phyloP scores from a whole-genome alignment of 805 yeast genomes.

The Limtongozyma cylindracea region DNA sequence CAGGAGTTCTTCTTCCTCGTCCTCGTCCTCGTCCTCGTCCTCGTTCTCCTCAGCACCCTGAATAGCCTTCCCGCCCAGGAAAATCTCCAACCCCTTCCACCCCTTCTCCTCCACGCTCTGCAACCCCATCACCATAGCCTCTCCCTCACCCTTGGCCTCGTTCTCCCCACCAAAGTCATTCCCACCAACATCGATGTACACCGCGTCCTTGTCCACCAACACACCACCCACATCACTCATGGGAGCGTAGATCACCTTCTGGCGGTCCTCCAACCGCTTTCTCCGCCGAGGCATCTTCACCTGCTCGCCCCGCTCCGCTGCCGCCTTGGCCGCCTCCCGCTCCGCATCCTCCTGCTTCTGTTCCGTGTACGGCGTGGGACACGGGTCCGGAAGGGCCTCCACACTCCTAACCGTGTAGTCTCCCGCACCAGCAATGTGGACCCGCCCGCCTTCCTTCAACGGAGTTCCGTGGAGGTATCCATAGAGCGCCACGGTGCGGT shows the following conservation, averaged over 20 bases:
- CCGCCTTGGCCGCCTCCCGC: constrained; percentile 42
- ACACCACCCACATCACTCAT: constrained; percentile 99
- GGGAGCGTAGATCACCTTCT: constrained; percentile 89
- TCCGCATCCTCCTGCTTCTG: constrained; percentile 65
- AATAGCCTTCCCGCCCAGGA: constrained; percentile 56
- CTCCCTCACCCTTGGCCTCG: constrained; percentile 53
- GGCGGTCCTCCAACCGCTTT: constrained; percentile 81
- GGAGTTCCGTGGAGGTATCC: constrained; percentile 95
- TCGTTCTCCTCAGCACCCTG: constrained; percentile 25
- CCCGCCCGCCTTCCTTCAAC: constrained; percentile 41
- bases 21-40: constrained; percentile 7
- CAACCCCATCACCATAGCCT: constrained; percentile 47
- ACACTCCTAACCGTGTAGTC: constrained; percentile 53
- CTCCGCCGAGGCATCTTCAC: constrained; percentile 27
- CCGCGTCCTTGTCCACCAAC: constrained; percentile 90
- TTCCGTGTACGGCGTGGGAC: constrained; percentile 89
- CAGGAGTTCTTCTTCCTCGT: constrained; percentile 13
- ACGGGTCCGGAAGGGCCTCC: constrained; percentile 92
- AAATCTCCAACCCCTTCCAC: constrained; percentile 27
- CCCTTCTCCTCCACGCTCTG: constrained; percentile 44
- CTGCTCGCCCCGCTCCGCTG: constrained; percentile 32
- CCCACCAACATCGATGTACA: constrained; percentile 63
- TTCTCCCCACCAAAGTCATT: constrained; percentile 31
- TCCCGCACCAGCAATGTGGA: constrained; percentile 92
- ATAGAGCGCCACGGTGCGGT: constrained; percentile 73